Base-by-base conservation (phyloP, 306 rosid species). In the Sesbania bispinosa region DNA sequence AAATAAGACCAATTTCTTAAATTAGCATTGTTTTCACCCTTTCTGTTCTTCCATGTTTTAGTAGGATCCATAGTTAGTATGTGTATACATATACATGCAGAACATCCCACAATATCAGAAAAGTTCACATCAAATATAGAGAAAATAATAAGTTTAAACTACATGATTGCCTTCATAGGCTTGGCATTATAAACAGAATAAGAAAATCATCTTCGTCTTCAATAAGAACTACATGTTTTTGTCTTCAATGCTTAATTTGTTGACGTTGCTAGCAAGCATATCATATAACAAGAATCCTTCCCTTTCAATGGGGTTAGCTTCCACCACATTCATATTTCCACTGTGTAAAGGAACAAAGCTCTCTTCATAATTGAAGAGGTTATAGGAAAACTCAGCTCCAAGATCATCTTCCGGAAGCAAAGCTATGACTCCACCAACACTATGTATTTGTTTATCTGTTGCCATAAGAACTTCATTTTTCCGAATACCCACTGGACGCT, bases 391-490 rank as follows among this genome's bases (percentile, higher is more conserved):
- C 3, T 27, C 74, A 54, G 50, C 45, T 4, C 65, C 74, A 62
- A 67, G 7, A 19, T 50, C 10, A 73, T 39, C 41, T 35, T 51
- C 48, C 1, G 63, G 77, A 73, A 82, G 64, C 53, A 19, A 41
- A 73, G 53, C 71, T 0, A 54, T 24, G 6, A 23, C n/a, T 35
- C 76, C 72, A 50, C 79, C 19, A n/a, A 14, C 15, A 18, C 73
- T 14, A 6, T 67, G 73, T 23, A 81, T 66, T 24, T 16, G 27
- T 19, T 10, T 14, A 14, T 53, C 38, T 4, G 76, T 51, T 21
- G 81, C 74, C 61, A 81, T 51, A 21, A 72, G 46, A 72, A 77
- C 3, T 23, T 81, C 69, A 77, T 81, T 46, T 42, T 71, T 81
- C 79, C 81, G 59, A 2, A 59, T 14, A 30, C 79, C 79, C 30